phyloP scores from a whole-genome alignment of 345 rosid species.

The Firmiana major region DNA sequence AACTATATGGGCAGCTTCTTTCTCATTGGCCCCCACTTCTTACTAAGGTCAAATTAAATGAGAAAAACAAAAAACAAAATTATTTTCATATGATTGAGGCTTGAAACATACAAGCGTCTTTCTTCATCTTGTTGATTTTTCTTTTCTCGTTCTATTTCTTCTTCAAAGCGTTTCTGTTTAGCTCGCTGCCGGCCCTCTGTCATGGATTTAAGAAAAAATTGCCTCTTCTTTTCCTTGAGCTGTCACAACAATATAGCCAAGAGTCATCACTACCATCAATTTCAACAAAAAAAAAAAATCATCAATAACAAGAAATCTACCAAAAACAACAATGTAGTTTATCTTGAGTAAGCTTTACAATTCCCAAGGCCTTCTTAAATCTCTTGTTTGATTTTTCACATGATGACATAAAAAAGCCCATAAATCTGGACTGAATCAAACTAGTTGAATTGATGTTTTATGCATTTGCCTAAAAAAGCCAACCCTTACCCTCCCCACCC shows the following conservation, averaged over 20 bases:
- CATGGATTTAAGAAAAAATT: constrained; percentile 80
- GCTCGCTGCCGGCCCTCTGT: constrained; percentile 88
- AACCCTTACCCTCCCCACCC: neutral
- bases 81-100: constrained; percentile 24
- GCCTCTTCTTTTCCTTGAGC: constrained; percentile 85
- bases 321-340: neutral
- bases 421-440: neutral
- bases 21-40: neutral
- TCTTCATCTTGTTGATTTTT: constrained; percentile 79
- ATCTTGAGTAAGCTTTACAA: neutral
- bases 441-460: neutral
- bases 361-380: neutral
- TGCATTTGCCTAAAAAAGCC: neutral
- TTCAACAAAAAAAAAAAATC: neutral
- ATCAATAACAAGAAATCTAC: too few relatives aligned
- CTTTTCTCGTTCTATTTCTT: constrained; percentile 74
- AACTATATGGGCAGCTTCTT: neutral
- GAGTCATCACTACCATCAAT: too few relatives aligned
- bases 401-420: neutral
- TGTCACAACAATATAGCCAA: constrained; percentile 27
- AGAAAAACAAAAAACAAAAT: neutral
- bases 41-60: neutral
- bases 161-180: constrained; percentile 81
- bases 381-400: neutral
- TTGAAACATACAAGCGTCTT: constrained; percentile 65